Base-by-base conservation (phyloP, 2,329 filamentous ascomycete genomes). In the Colletotrichum brevisporum region DNA sequence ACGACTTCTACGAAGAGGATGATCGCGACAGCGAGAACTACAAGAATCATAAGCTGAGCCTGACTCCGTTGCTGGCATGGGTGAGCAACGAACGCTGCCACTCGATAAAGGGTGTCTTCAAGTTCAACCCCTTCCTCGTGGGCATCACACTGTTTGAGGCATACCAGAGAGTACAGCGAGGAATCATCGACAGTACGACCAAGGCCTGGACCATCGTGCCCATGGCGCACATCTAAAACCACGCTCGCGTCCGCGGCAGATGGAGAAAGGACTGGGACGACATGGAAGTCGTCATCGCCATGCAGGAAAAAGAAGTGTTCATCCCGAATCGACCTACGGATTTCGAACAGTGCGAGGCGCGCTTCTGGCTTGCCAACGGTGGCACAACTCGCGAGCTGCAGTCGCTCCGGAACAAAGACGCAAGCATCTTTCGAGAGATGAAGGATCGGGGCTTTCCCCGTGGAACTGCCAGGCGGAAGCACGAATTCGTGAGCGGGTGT, bases 191-290 rank as follows among this genome's bases (percentile, higher is more conserved):
- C 24, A 58, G 41, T 24, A n/a, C 13, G 13, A 58, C 21, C 24
- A 18, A 8, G 8, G 15, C 9, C 15, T 58, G 55, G 55, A 10
- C 6, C 41, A 12, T 58, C 12, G 41, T 58, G 21, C 55, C 55
- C 21, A 48, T 58, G 55, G 55, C 55, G 18, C 55, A 58, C 2
- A 16, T 45, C 8, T 58, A 58, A 24, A 58, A 58, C 55, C 21
- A 31, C 55, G 55, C 18, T 5, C 24, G 41, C 24, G 41, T 47
- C 39, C 10, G 24, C 3, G 26, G 26, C 4, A 16, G 13, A 16
- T 47, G 26, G 16, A 13, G n/a, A 8, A 8, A 26, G 15, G 9
- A 13, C 10, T 58, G 55, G 55, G 41, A 27, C 15, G 41, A 58
- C 16, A 58, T 58, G 55, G 55, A 58, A 15, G 12, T 41, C 41